phyloP scores from a whole-genome alignment of 768 basidiomycete species.

The Candolleomyces efflorescens region DNA sequence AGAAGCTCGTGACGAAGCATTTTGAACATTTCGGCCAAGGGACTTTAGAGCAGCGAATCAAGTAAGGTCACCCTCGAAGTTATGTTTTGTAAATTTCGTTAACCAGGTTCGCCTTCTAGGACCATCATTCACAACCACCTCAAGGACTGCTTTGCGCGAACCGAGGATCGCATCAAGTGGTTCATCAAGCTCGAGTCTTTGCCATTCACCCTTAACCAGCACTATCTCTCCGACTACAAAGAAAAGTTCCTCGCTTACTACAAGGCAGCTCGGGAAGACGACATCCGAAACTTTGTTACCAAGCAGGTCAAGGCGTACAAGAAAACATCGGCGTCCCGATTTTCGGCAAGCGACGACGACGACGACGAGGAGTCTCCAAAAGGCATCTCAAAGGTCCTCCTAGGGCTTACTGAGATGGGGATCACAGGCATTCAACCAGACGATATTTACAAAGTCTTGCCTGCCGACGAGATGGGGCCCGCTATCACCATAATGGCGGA shows the following conservation, averaged over 20 bases:
- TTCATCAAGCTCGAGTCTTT: constrained; percentile 43
- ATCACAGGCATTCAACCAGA: constrained; percentile 31
- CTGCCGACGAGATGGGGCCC: constrained; percentile 47
- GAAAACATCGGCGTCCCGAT: background rate
- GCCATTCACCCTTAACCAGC: constrained; percentile 49
- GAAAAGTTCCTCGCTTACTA: constrained; percentile 43
- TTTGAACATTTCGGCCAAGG: constrained; percentile 54
- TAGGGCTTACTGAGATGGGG: constrained; percentile 34
- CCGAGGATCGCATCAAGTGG: constrained; percentile 42
- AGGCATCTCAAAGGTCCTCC: constrained; percentile 29
- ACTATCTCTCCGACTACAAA: constrained; percentile 44
- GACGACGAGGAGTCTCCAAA: background rate
- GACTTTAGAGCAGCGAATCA: constrained; percentile 43
- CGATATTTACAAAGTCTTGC: constrained; percentile 47
- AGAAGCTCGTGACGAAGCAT: constrained; percentile 40
- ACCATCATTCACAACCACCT: constrained; percentile 44
- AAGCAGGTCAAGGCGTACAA: constrained; percentile 21
- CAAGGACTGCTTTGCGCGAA: constrained; percentile 32
- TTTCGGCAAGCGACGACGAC: background rate
- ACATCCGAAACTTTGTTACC: constrained; percentile 20
- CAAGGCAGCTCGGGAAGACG: constrained; percentile 34
- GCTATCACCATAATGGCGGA: constrained; percentile 66
- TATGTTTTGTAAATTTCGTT: background rate
- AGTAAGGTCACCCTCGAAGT: constrained; percentile 15
- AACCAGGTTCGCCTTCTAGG: constrained; percentile 6